Percentiles rank a stretch among this genome's conserved stretches.
Evolutionary conservation across 345 rosid species (phyloP).

Genomic region (Bruguiera parviflora): DNA sequence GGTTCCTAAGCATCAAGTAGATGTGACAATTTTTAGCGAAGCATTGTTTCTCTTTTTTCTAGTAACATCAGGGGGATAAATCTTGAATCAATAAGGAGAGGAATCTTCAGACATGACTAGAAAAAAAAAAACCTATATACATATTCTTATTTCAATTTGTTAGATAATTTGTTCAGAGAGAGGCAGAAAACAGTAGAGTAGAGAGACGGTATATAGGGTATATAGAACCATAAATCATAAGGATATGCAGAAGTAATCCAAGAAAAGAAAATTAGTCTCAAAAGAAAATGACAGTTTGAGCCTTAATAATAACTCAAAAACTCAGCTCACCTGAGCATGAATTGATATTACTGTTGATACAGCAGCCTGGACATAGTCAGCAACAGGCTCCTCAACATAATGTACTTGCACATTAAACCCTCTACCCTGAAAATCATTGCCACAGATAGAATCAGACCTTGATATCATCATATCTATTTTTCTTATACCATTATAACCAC

Average conservation of each 20-base stretch:
- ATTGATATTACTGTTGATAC: constrained; percentile 75
- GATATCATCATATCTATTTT: constrained; percentile 7
- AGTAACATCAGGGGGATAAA: background rate
- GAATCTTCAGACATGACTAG: too few relatives aligned
- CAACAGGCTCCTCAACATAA: constrained; percentile 82
- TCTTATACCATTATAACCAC: background rate
- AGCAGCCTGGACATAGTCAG: constrained; percentile 72
- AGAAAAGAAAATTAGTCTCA: background rate
- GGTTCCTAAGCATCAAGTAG: constrained; percentile 55
- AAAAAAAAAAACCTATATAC: too few relatives aligned
- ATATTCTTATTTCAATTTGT: too few relatives aligned
- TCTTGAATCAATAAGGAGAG: too few relatives aligned
- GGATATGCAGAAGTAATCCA: too few relatives aligned
- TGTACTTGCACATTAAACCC: constrained; percentile 80
- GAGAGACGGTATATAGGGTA: too few relatives aligned
- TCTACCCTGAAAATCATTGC: constrained; percentile 62
- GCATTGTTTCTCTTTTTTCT: background rate
- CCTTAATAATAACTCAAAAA: background rate
- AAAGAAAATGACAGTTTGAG: background rate
- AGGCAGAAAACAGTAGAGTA: too few relatives aligned
- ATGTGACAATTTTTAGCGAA: background rate
- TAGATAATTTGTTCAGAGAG: too few relatives aligned
- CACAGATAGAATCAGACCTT: constrained; percentile 6
- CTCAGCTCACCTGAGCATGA: constrained; percentile 62
- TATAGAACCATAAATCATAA: too few relatives aligned